Percentiles rank a stretch among this genome's conserved stretches.
Evolutionary conservation across 1,139 yeast species (phyloP).

Genomic region (Arxiozyma bovina): DNA sequence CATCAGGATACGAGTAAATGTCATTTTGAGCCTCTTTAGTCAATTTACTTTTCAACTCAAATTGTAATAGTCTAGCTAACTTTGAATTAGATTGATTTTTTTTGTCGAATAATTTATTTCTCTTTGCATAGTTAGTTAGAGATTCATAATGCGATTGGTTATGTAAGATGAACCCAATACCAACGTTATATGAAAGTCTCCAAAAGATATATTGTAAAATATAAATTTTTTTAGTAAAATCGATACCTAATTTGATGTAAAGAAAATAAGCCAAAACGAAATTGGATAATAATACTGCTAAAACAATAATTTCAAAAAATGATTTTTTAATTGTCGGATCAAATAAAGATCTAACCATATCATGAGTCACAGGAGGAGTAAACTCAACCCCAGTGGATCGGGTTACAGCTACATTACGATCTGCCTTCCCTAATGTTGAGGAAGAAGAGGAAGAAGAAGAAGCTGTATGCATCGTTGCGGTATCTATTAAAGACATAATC

Average conservation of each 20-base stretch:
- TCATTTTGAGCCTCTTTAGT: constrained; percentile 39
- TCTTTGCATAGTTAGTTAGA: constrained; percentile 49
- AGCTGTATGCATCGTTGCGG: not conserved
- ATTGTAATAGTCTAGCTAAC: not conserved
- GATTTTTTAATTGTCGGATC: constrained; percentile 72
- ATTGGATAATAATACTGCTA: not conserved
- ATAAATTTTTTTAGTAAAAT: constrained; percentile 20
- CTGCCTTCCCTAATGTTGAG: not conserved
- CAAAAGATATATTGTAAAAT: constrained; percentile 58
- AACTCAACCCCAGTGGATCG: constrained; percentile 36
- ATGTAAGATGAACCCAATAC: constrained; percentile 64
- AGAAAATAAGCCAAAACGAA: constrained; percentile 41
- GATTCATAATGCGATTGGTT: constrained; percentile 55
- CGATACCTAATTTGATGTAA: constrained; percentile 18
- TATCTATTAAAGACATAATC: constrained; percentile 1
- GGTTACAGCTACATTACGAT: constrained; percentile 17
- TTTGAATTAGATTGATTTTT: not conserved
- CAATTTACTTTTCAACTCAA: constrained; percentile 44
- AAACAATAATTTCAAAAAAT: constrained; percentile 41
- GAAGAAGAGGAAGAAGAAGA: not conserved
- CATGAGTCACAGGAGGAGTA: constrained; percentile 71
- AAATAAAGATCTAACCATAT: constrained; percentile 74
- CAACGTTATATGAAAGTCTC: constrained; percentile 70
- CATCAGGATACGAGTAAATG: constrained; percentile 51
- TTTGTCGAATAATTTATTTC: not conserved